Evolutionary conservation across 2,329 filamentous ascomycete species (phyloP), one percentile per base, ranked within the genome.

Genomic region (Periconia digitata): DNA sequence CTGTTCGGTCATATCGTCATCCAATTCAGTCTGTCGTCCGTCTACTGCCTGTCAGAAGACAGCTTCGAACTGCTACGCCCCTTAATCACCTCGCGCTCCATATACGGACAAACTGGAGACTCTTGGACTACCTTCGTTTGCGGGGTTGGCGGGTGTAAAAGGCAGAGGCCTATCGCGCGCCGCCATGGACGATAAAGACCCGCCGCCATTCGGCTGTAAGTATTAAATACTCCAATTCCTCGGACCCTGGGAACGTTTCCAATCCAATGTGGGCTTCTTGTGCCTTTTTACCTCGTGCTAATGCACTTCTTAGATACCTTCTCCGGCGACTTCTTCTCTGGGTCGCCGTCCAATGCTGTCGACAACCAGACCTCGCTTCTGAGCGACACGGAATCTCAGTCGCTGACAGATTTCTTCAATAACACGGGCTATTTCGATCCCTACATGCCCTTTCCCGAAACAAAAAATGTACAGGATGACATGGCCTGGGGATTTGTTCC

Each of bases 181-280:
- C 51, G 58, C 56, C 60, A 70, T 70, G 67, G 59, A 62, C 58
- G 58, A 64, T 46, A 64, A 66, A 43, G 64, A 66, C 40, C 56
- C 64, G 36, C 53, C 56, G 54, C 67, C 67, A 13, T 71, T 71
- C 58, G 67, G 67, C 54, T 70, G 65, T 67, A 63, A 21, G 60
- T 32, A 10, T 10, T 10, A 12, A 5, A 7, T 32, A 13, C 8
- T 32, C n/a, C 27, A 15, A 13, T 10, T 32, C 8, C 27, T 32
- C 47, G 18, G 22, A 15, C n/a, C n/a, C 27, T 12, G 12, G 27
- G 3, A 13, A 12, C 27, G n/a, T 3, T 15, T 12, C n/a, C n/a
- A 15, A 10, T 15, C 4, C 27, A 12, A 32, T 5, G 20, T 32
- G n/a, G 27, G 3, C 10, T 32, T 23, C 21, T 38, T 23, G 32